Evolutionary conservation across 2,329 filamentous ascomycete genomes (phyloP).

Genomic region (Colletotrichum abscissum): DNA sequence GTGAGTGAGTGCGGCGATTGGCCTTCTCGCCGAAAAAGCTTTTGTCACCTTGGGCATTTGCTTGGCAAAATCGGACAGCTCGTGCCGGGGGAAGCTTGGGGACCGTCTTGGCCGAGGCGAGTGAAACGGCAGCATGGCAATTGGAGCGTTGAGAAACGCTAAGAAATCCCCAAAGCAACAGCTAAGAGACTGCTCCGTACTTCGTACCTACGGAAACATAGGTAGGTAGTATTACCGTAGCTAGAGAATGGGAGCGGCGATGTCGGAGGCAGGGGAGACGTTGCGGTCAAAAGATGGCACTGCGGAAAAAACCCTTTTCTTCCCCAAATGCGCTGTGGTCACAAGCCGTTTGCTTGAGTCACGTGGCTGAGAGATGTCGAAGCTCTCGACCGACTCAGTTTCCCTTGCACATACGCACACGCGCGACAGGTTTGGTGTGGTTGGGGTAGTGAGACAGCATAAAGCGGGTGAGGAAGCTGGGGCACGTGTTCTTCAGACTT

Average conservation of each 20-base stretch:
- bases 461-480: constrained; percentile 3
- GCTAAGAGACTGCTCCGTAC: not conserved
- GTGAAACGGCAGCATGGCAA: constrained; percentile 8
- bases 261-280: constrained; percentile 20
- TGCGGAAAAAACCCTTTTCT: too few species aligned
- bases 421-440: not conserved
- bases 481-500: not conserved
- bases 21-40: not conserved
- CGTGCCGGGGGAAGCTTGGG: constrained; percentile 14
- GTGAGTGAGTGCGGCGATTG: not conserved
- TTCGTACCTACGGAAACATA: too few species aligned
- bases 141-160: constrained; percentile 20
- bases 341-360: not conserved
- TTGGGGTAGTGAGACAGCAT: constrained; percentile 10
- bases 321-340: not conserved
- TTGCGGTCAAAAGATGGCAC: not conserved
- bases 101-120: not conserved
- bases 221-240: too few species aligned
- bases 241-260: not conserved
- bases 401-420: not conserved
- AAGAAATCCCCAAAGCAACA: not conserved
- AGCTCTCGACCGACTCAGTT: not conserved
- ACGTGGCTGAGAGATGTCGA: constrained; percentile 9
- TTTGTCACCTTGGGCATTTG: not conserved
- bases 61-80: not conserved